Conservation (phyloP, 306 rosid species). For the Casuarina glauca region DNA sequence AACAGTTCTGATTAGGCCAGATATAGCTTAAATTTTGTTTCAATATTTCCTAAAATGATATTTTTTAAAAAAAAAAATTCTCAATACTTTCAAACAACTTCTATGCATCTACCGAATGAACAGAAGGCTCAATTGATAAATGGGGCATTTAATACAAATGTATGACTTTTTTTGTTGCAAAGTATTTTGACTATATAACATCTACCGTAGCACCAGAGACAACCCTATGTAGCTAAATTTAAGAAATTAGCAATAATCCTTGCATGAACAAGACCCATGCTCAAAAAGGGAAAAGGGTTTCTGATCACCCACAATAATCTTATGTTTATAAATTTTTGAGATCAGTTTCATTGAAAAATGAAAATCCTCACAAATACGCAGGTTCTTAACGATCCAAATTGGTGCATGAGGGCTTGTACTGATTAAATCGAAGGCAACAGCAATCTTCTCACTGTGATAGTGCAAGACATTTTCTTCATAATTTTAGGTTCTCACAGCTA, state of each 20-base stretch:
- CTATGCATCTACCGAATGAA: not conserved
- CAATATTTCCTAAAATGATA: too few relatives aligned
- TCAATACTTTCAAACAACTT: not conserved
- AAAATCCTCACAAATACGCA: conserved; percentile 75
- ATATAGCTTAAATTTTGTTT: too few relatives aligned
- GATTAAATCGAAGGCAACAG: conserved; percentile 76
- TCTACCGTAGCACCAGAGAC: not conserved
- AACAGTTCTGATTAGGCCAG: too few relatives aligned
- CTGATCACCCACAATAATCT: conserved; percentile 61
- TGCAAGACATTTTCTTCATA: conserved; percentile 44
- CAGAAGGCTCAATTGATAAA: not conserved
- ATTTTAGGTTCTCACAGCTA: too few relatives aligned
- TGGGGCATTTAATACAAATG: not conserved
- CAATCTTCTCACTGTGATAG: conserved; percentile 82
- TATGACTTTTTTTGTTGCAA: not conserved
- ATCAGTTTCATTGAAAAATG: conserved; percentile 69
- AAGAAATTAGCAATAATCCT: conserved; percentile 70
- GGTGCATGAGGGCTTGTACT: conserved; percentile 53
- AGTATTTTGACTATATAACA: not conserved
- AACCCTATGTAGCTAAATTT: not conserved
- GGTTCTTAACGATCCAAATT: conserved; percentile 57
- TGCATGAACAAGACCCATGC: conserved; percentile 72
- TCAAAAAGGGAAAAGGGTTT: conserved; percentile 83
- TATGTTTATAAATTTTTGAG: conserved; percentile 55
- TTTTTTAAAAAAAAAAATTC: too few relatives aligned